A percentile compares a stretch with the other conserved stretches of the same genome.
These are phyloP conservation scores for Tephrocybe sp. DNA, from an alignment of 768 basidiomycete species.

Conservation along the genomic window DNA sequence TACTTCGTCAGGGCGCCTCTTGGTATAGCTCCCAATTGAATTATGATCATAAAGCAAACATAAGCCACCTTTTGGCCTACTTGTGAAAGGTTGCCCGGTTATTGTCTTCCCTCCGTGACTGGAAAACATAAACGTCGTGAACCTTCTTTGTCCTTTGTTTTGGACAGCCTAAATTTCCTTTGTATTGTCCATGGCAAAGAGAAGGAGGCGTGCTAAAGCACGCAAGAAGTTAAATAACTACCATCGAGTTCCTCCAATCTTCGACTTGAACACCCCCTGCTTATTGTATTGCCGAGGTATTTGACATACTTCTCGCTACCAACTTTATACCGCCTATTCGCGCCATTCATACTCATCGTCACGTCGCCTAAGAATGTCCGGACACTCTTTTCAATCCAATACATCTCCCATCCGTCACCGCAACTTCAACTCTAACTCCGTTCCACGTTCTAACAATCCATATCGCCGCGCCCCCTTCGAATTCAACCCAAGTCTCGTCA, in stretches of 20 bases:
- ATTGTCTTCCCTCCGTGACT: no score
- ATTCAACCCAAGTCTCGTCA: not conserved
- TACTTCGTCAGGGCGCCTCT: no score
- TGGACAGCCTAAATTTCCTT: no score
- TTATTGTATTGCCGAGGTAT: not conserved
- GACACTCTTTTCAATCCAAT: not conserved
- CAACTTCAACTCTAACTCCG: not conserved
- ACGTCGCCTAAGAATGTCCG: not conserved
- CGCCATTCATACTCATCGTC: not conserved
- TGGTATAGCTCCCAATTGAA: no score
- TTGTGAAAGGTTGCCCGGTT: no score
- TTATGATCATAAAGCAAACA: no score
- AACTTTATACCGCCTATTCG: not conserved
- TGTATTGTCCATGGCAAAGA: no score
- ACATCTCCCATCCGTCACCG: not conserved
- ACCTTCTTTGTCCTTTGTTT: no score
- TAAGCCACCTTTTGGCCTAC: no score
- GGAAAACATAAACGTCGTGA: no score
- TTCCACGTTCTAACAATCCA: constrained; percentile 1
- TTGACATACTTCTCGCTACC: constrained; percentile 3
- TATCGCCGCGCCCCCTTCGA: not conserved
- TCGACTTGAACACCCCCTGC: not conserved
- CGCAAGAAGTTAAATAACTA: not conserved
- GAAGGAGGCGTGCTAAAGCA: no score
- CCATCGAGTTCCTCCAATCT: no score